Conservation (phyloP, 805 yeast species). For the Grigorovia jiainica region DNA sequence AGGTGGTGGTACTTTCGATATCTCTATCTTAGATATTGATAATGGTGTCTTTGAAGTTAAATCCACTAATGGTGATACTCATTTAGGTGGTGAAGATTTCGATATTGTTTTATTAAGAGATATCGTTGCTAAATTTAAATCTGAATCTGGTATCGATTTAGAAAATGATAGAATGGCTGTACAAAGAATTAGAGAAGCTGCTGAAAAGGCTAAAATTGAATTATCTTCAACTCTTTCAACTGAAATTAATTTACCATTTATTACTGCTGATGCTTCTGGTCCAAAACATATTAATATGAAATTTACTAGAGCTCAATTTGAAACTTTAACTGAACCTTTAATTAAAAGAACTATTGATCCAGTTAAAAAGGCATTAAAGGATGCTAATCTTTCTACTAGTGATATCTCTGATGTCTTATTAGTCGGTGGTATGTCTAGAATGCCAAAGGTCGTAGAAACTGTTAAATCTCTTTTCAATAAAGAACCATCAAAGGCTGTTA, state of each 20-base stretch:
- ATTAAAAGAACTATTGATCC: slow-evolving; percentile 68
- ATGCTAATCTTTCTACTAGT: slow-evolving; percentile 55
- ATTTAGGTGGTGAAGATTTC: slow-evolving; percentile 83
- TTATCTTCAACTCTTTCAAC: slow-evolving; percentile 61
- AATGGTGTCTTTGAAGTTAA: slow-evolving; percentile 97
- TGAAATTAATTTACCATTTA: slow-evolving; percentile 65
- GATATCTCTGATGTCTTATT: slow-evolving; percentile 69
- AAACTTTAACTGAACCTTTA: slow-evolving; percentile 56
- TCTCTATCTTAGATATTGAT: slow-evolving; percentile 91
- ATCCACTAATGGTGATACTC: slow-evolving; percentile 91
- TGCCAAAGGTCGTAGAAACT: slow-evolving; percentile 70
- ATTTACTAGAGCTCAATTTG: slow-evolving; percentile 65
- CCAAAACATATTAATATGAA: slow-evolving; percentile 60
- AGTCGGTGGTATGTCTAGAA: slow-evolving; percentile 86
- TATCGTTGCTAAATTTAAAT: slow-evolving; percentile 70
- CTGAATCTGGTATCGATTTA: slow-evolving; percentile 54
- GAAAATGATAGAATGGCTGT: slow-evolving; percentile 54
- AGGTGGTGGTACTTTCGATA: slow-evolving; percentile 99
- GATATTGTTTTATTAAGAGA: slow-evolving; percentile 80
- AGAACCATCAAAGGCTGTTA: slow-evolving; percentile 83
- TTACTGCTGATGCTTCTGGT: slow-evolving; percentile 71
- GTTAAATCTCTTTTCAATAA: slow-evolving; percentile 67
- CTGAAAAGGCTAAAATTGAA: slow-evolving; percentile 74
- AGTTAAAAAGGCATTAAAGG: slow-evolving; percentile 66
- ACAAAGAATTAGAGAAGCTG: slow-evolving; percentile 78